Conservation (phyloP, 805 yeast species). For the Metschnikowia sp. region DNA sequence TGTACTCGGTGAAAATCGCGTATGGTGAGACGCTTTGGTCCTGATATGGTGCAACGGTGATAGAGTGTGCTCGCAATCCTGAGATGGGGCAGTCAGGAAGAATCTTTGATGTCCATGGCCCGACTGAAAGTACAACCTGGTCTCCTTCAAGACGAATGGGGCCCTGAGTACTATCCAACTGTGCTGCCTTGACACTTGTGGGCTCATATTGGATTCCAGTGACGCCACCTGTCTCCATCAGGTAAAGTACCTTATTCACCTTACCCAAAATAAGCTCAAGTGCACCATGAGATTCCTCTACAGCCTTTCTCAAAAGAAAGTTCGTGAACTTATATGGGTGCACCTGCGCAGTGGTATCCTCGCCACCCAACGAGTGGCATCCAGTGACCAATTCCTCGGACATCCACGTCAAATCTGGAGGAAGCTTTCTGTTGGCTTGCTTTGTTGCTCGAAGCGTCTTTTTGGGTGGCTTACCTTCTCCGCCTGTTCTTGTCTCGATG, state of each 20-base stretch:
- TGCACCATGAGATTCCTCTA: conserved; percentile 62
- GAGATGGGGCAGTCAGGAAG: conserved; percentile 92
- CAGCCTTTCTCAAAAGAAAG: conserved; percentile 71
- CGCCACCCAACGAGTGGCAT: conserved; percentile 80
- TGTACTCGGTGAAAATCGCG: conserved; percentile 90
- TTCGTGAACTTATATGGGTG: conserved; percentile 95
- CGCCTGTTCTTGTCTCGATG: neutral
- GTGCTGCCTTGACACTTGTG: conserved; percentile 28
- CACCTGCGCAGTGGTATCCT: conserved; percentile 90
- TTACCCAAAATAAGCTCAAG: conserved; percentile 85
- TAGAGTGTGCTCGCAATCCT: conserved; percentile 92
- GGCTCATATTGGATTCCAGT: conserved; percentile 68
- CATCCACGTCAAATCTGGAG: conserved; percentile 76
- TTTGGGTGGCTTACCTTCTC: conserved; percentile 30
- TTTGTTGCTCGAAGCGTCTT: conserved; percentile 18
- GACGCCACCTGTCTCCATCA: conserved; percentile 63
- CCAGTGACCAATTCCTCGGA: conserved; percentile 57
- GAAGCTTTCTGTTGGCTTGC: conserved; percentile 30
- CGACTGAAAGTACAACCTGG: conserved; percentile 80
- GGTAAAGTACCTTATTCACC: conserved; percentile 63
- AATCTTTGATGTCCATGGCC: conserved; percentile 95
- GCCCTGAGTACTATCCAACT: conserved; percentile 25
- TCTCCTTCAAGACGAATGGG: conserved; percentile 58
- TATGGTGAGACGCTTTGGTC: conserved; percentile 78
- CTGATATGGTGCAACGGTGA: conserved; percentile 78